Percentiles rank a stretch among this genome's conserved stretches.
phyloP scores from a whole-genome alignment of 257 asterid genomes.

The Solanum sejunctum region DNA sequence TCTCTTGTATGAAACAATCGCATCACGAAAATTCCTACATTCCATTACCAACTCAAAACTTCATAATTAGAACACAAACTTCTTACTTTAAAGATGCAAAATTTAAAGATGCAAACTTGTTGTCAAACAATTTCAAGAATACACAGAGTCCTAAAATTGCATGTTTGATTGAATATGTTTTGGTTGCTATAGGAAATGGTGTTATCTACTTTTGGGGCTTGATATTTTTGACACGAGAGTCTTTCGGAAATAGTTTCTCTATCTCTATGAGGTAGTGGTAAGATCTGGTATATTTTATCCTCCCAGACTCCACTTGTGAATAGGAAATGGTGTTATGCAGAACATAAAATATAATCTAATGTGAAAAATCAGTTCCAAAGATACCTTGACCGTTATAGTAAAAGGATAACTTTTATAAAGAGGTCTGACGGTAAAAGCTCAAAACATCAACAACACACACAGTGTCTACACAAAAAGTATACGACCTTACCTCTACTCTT shows the following conservation, averaged over 20 bases:
- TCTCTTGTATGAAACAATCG: neutral
- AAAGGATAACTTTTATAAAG: neutral
- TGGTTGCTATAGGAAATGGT: neutral
- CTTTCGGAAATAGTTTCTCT: too few relatives aligned
- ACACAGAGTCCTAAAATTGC: neutral
- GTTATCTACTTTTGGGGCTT: too few relatives aligned
- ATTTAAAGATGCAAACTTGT: neutral
- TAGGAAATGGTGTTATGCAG: neutral
- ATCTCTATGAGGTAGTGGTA: too few relatives aligned
- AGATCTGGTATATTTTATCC: too few relatives aligned
- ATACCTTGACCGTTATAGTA: neutral
- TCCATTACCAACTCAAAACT: neutral
- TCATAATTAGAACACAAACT: neutral
- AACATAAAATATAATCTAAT: neutral
- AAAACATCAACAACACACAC: neutral
- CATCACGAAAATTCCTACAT: neutral
- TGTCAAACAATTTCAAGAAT: neutral
- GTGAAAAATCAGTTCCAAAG: neutral
- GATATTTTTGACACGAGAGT: too few relatives aligned
- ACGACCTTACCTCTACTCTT: too few relatives aligned
- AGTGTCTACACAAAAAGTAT: too few relatives aligned
- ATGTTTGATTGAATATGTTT: neutral
- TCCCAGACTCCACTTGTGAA: too few relatives aligned
- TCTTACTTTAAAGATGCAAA: neutral
- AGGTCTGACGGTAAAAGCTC: neutral